These are phyloP conservation scores for Ramaria rubella DNA, from an alignment of 768 basidiomycete species.

Conservation along the genomic window DNA sequence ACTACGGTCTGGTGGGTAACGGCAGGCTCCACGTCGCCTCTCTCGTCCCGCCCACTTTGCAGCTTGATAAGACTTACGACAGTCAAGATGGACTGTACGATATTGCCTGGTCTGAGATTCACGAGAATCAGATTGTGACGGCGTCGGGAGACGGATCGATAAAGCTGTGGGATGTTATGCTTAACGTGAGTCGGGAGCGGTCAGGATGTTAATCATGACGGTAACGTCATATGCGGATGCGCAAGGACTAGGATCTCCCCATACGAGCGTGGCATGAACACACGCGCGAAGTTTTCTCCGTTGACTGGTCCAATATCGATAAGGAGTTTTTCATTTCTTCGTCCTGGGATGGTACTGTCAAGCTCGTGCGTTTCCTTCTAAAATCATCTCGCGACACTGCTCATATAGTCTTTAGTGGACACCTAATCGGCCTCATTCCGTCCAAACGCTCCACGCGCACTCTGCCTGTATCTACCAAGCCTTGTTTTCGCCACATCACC, in stretches of 20 bases:
- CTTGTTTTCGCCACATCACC: conserved; percentile 87
- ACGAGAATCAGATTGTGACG: conserved; percentile 89
- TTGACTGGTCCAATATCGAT: conserved; percentile 93
- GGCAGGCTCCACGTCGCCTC: conserved; percentile 74
- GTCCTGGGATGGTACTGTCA: conserved; percentile 89
- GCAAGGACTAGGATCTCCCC: conserved; percentile 63
- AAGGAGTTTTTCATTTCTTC: conserved; percentile 84
- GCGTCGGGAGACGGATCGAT: conserved; percentile 88
- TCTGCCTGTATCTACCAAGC: conserved; percentile 83
- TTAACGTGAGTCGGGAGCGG: conserved; percentile 53
- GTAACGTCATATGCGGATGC: conserved; percentile 16
- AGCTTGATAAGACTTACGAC: conserved; percentile 70
- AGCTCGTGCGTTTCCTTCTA: conserved; percentile 59
- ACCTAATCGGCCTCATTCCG: conserved; percentile 71
- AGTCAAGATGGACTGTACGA: conserved; percentile 88
- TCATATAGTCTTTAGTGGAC: too few species aligned
- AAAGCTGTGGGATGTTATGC: conserved; percentile 82
- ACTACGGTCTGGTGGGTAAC: conserved; percentile 94
- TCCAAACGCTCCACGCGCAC: conserved; percentile 80
- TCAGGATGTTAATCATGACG: background rate
- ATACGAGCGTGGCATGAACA: conserved; percentile 94
- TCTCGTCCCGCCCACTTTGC: conserved; percentile 34
- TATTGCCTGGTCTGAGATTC: conserved; percentile 89
- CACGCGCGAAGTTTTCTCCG: conserved; percentile 82
- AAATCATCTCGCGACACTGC: too few species aligned